phyloP scores from a whole-genome alignment of 106 monocot species.

The Platanthera zijinensis region DNA sequence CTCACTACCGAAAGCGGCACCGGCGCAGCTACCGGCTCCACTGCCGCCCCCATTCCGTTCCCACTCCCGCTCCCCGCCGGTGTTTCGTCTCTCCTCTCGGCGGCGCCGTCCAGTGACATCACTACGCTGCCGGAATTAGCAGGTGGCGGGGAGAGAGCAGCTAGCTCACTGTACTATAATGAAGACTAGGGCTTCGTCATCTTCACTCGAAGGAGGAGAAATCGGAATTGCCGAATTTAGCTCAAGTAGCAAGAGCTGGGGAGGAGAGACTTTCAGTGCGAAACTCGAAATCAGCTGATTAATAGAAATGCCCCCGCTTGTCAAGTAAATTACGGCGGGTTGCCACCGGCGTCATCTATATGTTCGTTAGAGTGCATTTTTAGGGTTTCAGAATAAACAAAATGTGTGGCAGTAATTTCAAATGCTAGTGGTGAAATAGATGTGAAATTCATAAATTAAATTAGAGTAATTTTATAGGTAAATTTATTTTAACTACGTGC shows the following conservation, averaged over 20 bases:
- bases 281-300: neutral
- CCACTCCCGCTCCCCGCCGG: constrained; percentile 17
- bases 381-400: neutral
- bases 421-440: too few species aligned
- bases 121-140: neutral
- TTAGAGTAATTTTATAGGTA: too few species aligned
- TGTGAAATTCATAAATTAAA: too few species aligned
- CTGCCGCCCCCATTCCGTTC: constrained; percentile 17
- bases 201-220: neutral
- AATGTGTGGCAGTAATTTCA: too few species aligned
- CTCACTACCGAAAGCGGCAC: constrained; percentile 1
- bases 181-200: neutral
- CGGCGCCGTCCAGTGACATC: constrained; percentile 8
- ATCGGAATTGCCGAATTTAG: neutral
- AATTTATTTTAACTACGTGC: too few species aligned
- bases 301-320: neutral
- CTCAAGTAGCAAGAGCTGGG: neutral
- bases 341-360: neutral
- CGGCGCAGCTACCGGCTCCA: constrained; percentile 6
- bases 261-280: neutral
- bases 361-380: neutral
- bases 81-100: constrained; percentile 16
- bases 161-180: neutral
- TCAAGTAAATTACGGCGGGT: neutral
- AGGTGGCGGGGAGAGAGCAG: neutral